Conservation (phyloP, 805 yeast species). For the Starmerella bombi region DNA sequence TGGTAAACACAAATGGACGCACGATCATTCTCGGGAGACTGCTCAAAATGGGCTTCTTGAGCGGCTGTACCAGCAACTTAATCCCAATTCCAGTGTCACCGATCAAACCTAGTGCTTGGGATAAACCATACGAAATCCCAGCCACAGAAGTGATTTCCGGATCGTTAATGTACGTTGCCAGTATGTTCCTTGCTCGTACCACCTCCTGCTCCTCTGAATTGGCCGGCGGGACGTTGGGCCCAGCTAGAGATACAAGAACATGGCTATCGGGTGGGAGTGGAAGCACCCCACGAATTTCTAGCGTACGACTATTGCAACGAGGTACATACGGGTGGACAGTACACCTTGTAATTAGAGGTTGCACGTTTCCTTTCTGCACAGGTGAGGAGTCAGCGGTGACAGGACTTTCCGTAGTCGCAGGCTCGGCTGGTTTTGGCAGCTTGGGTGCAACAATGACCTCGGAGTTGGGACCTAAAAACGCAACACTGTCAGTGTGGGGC, state of each 20-base stretch:
- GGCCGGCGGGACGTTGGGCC: conserved; percentile 2
- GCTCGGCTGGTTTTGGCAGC: conserved; percentile 1
- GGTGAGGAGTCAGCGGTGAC: neutral
- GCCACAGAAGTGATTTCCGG: conserved; percentile 24
- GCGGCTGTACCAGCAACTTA: conserved; percentile 39
- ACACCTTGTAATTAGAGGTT: conserved; percentile 1
- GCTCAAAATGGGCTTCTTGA: conserved; percentile 25
- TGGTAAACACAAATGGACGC: conserved; percentile 37
- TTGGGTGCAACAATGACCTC: conserved; percentile 71
- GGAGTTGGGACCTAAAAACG: conserved; percentile 47
- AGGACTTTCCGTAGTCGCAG: neutral
- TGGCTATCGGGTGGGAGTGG: neutral
- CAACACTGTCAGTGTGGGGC: conserved; percentile 26
- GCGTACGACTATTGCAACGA: conserved; percentile 5
- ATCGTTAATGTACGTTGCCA: conserved; percentile 38
- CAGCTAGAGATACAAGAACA: conserved; percentile 10
- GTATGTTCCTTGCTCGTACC: conserved; percentile 30
- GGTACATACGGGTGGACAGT: conserved; percentile 11
- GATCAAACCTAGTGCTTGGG: conserved; percentile 44
- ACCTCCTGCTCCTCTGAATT: conserved; percentile 11
- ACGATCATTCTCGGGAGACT: conserved; percentile 32
- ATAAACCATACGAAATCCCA: conserved; percentile 37
- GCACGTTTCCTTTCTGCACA: neutral
- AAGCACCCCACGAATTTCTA: conserved; percentile 11
- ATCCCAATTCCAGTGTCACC: conserved; percentile 35